Conservation (phyloP, 2,329 filamentous ascomycete species). For the Apiospora rasikravindrae region DNA sequence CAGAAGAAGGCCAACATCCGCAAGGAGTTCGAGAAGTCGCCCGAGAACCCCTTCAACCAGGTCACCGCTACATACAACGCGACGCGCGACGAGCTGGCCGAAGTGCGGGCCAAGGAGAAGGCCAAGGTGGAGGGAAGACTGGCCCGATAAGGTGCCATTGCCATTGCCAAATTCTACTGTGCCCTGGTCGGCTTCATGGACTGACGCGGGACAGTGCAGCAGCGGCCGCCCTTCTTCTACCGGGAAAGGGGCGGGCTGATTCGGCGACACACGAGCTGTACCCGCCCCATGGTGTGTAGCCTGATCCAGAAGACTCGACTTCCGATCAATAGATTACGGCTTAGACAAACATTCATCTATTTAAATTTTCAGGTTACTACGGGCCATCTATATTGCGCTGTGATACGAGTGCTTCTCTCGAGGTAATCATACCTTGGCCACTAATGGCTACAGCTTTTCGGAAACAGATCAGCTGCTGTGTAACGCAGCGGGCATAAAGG, state of each 20-base stretch:
- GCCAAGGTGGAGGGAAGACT: slow-evolving; percentile 69
- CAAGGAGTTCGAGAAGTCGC: slow-evolving; percentile 94
- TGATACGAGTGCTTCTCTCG: background rate
- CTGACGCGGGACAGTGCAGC: background rate
- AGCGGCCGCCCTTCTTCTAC: background rate
- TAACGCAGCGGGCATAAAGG: background rate
- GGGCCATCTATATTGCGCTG: background rate
- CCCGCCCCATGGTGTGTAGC: background rate
- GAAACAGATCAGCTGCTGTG: background rate
- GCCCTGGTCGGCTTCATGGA: background rate
- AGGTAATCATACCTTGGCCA: background rate
- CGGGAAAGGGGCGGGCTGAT: background rate
- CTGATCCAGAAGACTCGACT: background rate
- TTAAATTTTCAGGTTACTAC: background rate
- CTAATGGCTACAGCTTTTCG: background rate
- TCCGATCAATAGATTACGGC: background rate
- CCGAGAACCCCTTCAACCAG: slow-evolving; percentile 96
- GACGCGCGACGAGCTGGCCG: slow-evolving; percentile 74
- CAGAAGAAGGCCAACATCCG: slow-evolving; percentile 83
- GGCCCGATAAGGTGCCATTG: background rate
- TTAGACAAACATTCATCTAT: background rate
- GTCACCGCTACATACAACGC: slow-evolving; percentile 78
- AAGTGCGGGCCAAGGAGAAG: slow-evolving; percentile 70
- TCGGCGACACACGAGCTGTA: background rate
- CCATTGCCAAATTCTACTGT: background rate